phyloP scores from a whole-genome alignment of 768 basidiomycete genomes.

The Termitomyces sp. region DNA sequence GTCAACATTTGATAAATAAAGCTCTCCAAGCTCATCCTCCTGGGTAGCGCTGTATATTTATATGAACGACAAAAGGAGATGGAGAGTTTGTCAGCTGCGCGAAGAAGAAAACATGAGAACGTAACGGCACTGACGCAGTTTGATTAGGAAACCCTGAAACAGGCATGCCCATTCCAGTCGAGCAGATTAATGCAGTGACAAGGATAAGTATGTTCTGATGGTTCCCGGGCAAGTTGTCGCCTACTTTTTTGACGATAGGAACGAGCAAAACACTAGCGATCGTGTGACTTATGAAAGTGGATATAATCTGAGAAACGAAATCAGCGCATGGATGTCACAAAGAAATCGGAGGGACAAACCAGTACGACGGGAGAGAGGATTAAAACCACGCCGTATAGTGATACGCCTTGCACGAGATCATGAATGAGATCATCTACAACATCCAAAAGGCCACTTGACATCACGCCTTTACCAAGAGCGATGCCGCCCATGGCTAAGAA shows the following conservation, averaged over 20 bases:
- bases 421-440: constrained; percentile 65
- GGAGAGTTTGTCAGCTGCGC: constrained; percentile 11
- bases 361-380: constrained; percentile 66
- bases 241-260: constrained; percentile 91
- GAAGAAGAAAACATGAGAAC: background rate
- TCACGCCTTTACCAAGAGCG: constrained; percentile 90
- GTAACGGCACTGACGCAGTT: constrained; percentile 65
- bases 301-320: constrained; percentile 49
- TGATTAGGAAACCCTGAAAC: constrained; percentile 99
- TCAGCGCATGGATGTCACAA: background rate
- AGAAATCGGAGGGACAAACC: constrained; percentile 32
- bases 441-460: constrained; percentile 80
- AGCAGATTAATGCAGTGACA: constrained; percentile 88
- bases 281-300: constrained; percentile 96
- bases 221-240: constrained; percentile 61
- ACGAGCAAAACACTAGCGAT: constrained; percentile 96
- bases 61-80: constrained; percentile 1
- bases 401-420: constrained; percentile 51
- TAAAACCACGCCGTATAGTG: constrained; percentile 64
- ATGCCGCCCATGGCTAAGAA: constrained; percentile 99
- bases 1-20: constrained; percentile 80
- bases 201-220: constrained; percentile 86
- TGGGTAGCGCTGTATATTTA: constrained; percentile 64
- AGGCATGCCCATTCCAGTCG: constrained; percentile 96
- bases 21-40: constrained; percentile 89